phyloP scores from a whole-genome alignment of 163 green algal genomes.

The Prototheca wickerhamii region DNA sequence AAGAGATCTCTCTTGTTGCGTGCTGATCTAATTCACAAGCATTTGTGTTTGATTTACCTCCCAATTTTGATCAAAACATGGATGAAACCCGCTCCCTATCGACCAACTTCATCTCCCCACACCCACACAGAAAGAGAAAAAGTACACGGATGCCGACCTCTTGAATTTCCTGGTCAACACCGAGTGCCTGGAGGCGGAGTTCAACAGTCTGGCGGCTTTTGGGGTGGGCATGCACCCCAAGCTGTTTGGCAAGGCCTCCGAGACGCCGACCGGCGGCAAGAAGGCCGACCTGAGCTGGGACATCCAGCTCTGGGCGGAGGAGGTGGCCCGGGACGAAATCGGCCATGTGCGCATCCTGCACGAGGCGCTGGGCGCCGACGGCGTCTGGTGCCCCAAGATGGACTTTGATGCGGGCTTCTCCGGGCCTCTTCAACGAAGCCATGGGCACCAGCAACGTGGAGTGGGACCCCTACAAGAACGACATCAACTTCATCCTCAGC shows the following conservation, averaged over 20 bases:
- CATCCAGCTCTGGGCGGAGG: constrained; percentile 24
- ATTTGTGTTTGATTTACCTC: too few species aligned
- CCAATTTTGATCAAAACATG: too few species aligned
- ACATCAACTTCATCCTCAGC: constrained; percentile 37
- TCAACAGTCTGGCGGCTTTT: constrained; percentile 26
- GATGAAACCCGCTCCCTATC: too few species aligned
- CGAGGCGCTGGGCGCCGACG: constrained; percentile 16
- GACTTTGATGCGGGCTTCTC: constrained; percentile 12
- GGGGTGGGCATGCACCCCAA: constrained; percentile 11
- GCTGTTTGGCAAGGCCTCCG: constrained; percentile 8
- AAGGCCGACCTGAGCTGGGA: constrained; percentile 26
- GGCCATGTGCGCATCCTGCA: constrained; percentile 18
- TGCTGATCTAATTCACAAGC: too few species aligned
- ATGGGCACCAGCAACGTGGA: constrained; percentile 7
- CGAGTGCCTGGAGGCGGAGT: constrained; percentile 36
- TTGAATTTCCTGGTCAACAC: constrained; percentile 26
- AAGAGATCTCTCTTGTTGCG: too few species aligned
- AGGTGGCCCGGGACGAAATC: constrained; percentile 38
- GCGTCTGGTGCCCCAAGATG: constrained; percentile 7
- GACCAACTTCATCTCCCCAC: too few species aligned
- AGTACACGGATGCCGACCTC: constrained; percentile 8
- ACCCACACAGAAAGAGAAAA: background rate
- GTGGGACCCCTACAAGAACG: constrained; percentile 36
- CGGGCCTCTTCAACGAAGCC: constrained; percentile 15
- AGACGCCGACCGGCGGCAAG: constrained; percentile 19